A percentile compares a stretch with the other conserved stretches of the same genome.
phyloP scores from a whole-genome alignment of 305 asterid species.

The Petunia hybrid region DNA sequence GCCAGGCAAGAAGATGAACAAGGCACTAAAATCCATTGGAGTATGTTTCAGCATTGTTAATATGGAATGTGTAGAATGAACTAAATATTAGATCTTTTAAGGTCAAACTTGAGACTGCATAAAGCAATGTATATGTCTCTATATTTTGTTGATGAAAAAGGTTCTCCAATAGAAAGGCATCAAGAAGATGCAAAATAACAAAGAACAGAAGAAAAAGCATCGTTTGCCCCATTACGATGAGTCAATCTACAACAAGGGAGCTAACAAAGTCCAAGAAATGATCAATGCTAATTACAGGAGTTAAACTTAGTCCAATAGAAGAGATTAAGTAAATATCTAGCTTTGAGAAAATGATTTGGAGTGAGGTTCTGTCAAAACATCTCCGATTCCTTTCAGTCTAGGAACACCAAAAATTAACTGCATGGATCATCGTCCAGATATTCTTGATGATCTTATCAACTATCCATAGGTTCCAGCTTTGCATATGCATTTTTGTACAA shows the following conservation, averaged over 20 bases:
- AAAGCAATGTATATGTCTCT: no score
- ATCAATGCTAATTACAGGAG: background rate
- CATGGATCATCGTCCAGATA: background rate
- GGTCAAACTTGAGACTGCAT: no score
- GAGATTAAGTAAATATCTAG: background rate
- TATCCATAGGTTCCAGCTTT: no score
- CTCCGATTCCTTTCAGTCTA: background rate
- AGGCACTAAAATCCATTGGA: no score
- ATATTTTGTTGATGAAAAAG: no score
- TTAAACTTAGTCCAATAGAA: background rate
- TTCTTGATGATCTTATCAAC: no score
- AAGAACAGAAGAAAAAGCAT: no score
- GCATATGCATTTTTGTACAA: no score
- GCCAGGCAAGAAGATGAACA: no score
- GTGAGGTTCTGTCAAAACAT: background rate
- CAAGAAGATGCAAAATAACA: background rate
- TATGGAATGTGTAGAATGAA: no score
- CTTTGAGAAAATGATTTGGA: background rate
- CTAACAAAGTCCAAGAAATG: background rate
- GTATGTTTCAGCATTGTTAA: no score
- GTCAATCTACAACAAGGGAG: background rate
- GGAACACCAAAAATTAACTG: background rate
- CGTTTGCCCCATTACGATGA: background rate
- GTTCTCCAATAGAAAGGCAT: background rate
- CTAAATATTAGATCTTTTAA: no score